Evolutionary conservation across 1,284 basidiomycete species (phyloP).

Genomic region (Farysia itapuensis): DNA sequence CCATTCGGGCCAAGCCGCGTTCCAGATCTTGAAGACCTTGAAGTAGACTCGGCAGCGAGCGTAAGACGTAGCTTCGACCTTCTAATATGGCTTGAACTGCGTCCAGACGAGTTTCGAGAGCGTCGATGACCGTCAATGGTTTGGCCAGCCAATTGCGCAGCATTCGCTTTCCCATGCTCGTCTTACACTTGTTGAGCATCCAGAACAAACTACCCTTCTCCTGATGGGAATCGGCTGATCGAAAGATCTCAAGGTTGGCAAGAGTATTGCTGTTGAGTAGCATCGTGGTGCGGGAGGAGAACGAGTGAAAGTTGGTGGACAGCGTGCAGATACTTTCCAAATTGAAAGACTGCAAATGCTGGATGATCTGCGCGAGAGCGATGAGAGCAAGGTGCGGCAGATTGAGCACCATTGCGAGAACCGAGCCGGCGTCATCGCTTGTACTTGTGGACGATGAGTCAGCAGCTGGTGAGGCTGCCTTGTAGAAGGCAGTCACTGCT

Average conservation of each 20-base stretch:
- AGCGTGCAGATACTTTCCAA: constrained; percentile 63
- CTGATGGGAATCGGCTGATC: constrained; percentile 70
- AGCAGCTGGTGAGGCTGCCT: neutral
- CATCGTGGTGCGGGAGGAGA: constrained; percentile 77
- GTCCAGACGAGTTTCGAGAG: constrained; percentile 73
- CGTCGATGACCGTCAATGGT: constrained; percentile 73
- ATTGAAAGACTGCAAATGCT: constrained; percentile 75
- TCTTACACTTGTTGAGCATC: constrained; percentile 79
- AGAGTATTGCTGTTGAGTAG: constrained; percentile 84
- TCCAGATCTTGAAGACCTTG: constrained; percentile 77
- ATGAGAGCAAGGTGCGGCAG: constrained; percentile 66
- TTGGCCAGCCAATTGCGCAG: constrained; percentile 83
- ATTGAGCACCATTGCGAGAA: constrained; percentile 18
- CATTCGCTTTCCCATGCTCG: constrained; percentile 81
- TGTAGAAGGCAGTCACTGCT: constrained; percentile 73
- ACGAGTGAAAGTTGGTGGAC: constrained; percentile 67
- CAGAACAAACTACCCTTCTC: constrained; percentile 78
- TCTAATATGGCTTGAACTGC: constrained; percentile 80
- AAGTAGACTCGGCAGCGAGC: constrained; percentile 69
- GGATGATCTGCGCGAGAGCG: constrained; percentile 75
- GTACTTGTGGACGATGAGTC: neutral
- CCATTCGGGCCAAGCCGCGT: constrained; percentile 81
- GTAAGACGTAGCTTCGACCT: constrained; percentile 62
- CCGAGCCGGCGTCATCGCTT: constrained; percentile 12
- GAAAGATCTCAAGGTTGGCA: constrained; percentile 68